phyloP scores from a whole-genome alignment of 139 green algal genomes.

The Dunaliella sp. region DNA sequence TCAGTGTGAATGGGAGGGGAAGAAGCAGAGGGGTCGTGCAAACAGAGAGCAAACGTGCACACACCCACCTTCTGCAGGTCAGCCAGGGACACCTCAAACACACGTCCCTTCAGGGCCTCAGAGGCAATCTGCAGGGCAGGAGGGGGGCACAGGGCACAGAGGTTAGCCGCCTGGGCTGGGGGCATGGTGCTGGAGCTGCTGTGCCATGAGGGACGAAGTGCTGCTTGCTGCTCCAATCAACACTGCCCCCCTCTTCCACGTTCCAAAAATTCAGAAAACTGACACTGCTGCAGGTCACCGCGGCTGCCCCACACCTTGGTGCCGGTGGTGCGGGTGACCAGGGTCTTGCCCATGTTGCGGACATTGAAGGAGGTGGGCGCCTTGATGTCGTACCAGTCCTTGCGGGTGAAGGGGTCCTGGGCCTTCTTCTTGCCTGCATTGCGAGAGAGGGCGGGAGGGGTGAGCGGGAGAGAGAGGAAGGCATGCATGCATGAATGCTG shows the following conservation, averaged over 20 bases:
- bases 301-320: slow-evolving; percentile 85
- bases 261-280: background rate
- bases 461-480: background rate
- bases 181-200: background rate
- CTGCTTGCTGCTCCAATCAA: background rate
- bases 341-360: slow-evolving; percentile 95
- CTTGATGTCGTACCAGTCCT: slow-evolving; percentile 99
- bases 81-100: slow-evolving; percentile 94
- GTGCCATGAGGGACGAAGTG: too few species aligned
- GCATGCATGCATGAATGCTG: background rate
- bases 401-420: slow-evolving; percentile 97
- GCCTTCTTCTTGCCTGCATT: slow-evolving; percentile 58
- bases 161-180: background rate
- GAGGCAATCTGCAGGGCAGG: slow-evolving; percentile 88
- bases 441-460: too few species aligned
- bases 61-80: slow-evolving; percentile 91
- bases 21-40: too few species aligned
- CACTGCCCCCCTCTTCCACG: background rate
- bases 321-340: slow-evolving; percentile 93
- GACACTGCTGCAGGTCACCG: too few species aligned
- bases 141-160: background rate
- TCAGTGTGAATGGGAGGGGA: too few species aligned
- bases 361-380: slow-evolving; percentile 91
- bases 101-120: slow-evolving; percentile 96
- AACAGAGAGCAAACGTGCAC: too few species aligned